These are phyloP conservation scores for Scheffersomyces amazonensis DNA, from an alignment of 805 yeast genomes.

Conservation along the genomic window DNA sequence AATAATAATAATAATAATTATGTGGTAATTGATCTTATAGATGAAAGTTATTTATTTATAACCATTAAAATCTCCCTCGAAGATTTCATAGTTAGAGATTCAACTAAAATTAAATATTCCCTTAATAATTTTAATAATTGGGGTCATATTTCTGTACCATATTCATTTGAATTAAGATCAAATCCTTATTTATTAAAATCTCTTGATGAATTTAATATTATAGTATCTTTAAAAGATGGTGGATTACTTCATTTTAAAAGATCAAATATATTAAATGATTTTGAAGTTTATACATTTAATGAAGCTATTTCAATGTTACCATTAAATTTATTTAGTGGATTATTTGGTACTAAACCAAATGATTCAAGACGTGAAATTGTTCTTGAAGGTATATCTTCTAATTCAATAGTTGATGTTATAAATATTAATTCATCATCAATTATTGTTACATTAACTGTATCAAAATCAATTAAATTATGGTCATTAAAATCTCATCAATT, in stretches of 20 bases:
- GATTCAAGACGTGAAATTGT: conserved; percentile 15
- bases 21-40: conserved; percentile 53
- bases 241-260: conserved; percentile 60
- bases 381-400: conserved; percentile 35
- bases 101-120: conserved; percentile 14
- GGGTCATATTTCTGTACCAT: conserved; percentile 69
- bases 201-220: conserved; percentile 39
- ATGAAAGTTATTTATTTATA: conserved; percentile 48
- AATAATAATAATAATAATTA: conserved; percentile 11
- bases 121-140: conserved; percentile 46
- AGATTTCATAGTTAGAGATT: conserved; percentile 36
- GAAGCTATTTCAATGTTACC: conserved; percentile 40
- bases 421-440: conserved; percentile 21
- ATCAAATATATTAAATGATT: conserved; percentile 30
- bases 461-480: conserved; percentile 61
- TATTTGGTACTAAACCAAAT: conserved; percentile 12
- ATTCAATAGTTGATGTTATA: conserved; percentile 42
- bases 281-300: conserved; percentile 49
- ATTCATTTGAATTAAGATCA: conserved; percentile 45
- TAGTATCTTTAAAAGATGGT: conserved; percentile 74
- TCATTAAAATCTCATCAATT: conserved; percentile 38
- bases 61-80: conserved; percentile 44
- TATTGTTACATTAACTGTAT: conserved; percentile 52
- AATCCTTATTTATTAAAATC: conserved; percentile 30
- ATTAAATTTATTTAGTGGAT: conserved; percentile 24